Evolutionary conservation across 2,329 filamentous ascomycete genomes (phyloP).

Genomic region (Colletotrichum liaoningense): DNA sequence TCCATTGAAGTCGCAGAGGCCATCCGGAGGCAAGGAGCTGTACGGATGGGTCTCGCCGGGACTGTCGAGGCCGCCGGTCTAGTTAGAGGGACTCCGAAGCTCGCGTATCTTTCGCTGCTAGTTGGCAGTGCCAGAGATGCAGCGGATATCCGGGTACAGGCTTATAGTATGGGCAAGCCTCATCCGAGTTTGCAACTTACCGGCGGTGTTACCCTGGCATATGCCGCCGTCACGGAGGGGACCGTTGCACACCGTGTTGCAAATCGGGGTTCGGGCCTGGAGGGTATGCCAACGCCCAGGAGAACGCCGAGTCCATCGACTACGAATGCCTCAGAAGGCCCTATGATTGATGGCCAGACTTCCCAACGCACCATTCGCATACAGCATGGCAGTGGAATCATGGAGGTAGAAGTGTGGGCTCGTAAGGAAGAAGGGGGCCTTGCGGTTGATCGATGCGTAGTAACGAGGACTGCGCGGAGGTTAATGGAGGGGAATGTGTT

Average conservation of each 20-base stretch:
- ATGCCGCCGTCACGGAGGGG: constrained; percentile 54
- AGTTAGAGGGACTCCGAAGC: constrained; percentile 61
- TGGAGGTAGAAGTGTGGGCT: constrained; percentile 41
- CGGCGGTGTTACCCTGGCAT: constrained; percentile 59
- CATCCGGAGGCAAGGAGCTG: constrained; percentile 65
- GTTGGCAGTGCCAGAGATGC: background rate
- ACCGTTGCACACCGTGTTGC: constrained; percentile 48
- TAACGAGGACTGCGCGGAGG: constrained; percentile 45
- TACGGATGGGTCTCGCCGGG: constrained; percentile 66
- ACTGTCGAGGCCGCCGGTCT: constrained; percentile 47
- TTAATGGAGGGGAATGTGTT: constrained; percentile 46
- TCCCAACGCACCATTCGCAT: constrained; percentile 35
- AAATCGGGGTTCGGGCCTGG: background rate
- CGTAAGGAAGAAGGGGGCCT: constrained; percentile 35
- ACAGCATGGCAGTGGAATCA: constrained; percentile 43
- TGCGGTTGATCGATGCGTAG: constrained; percentile 41
- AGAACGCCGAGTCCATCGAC: constrained; percentile 37
- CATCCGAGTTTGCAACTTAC: constrained; percentile 66
- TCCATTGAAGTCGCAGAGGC: constrained; percentile 53
- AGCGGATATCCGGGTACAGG: constrained; percentile 55
- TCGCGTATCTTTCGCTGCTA: constrained; percentile 61
- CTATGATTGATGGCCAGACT: background rate
- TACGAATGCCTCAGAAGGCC: background rate
- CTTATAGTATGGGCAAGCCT: constrained; percentile 62
- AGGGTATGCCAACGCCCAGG: constrained; percentile 33